Percentiles rank a stretch among this genome's conserved stretches.
phyloP scores from a whole-genome alignment of 352 stramenopile genomes.

The Phytophthora lateralis region DNA sequence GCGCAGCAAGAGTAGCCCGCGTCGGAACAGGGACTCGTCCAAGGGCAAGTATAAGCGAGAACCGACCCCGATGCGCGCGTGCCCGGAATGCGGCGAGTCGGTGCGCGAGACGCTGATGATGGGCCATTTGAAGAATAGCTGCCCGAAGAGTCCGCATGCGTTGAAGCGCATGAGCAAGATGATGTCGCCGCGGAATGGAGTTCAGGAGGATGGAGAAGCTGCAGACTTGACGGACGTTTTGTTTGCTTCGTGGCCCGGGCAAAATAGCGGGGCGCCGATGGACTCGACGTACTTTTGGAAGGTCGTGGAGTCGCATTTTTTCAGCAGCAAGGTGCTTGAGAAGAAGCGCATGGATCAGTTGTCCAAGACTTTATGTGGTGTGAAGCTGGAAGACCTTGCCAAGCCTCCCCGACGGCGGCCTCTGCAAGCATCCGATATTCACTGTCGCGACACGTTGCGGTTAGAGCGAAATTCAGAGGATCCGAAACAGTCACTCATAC shows the following conservation, averaged over 20 bases:
- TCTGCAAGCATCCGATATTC: slow-evolving; percentile 47
- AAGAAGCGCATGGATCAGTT: slow-evolving; percentile 80
- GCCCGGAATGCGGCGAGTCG: slow-evolving; percentile 68
- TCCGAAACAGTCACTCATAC: slow-evolving; percentile 32
- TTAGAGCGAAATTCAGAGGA: slow-evolving; percentile 53
- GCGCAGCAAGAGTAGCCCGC: slow-evolving; percentile 19
- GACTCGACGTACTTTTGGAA: slow-evolving; percentile 84
- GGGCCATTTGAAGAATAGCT: slow-evolving; percentile 69
- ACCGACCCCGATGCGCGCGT: slow-evolving; percentile 43
- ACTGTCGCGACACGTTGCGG: slow-evolving; percentile 69
- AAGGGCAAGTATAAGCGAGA: slow-evolving; percentile 52
- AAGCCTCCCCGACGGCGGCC: slow-evolving; percentile 39
- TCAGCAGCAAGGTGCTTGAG: slow-evolving; percentile 56
- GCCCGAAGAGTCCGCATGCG: slow-evolving; percentile 38
- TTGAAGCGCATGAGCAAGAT: slow-evolving; percentile 49
- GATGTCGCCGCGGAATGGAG: slow-evolving; percentile 30
- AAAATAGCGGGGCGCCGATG: slow-evolving; percentile 70
- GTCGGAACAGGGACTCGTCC: slow-evolving; percentile 12
- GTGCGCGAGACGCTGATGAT: slow-evolving; percentile 73
- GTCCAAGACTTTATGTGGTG: slow-evolving; percentile 67
- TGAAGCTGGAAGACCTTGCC: slow-evolving; percentile 68
- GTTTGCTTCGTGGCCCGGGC: slow-evolving; percentile 82
- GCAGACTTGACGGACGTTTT: slow-evolving; percentile 71
- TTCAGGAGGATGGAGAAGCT: slow-evolving; percentile 30
- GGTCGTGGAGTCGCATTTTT: slow-evolving; percentile 73